Evolutionary conservation across 1,284 basidiomycete genomes (phyloP), one percentile per base, ranked within the genome.

Genomic region (Malassezia globosa): DNA sequence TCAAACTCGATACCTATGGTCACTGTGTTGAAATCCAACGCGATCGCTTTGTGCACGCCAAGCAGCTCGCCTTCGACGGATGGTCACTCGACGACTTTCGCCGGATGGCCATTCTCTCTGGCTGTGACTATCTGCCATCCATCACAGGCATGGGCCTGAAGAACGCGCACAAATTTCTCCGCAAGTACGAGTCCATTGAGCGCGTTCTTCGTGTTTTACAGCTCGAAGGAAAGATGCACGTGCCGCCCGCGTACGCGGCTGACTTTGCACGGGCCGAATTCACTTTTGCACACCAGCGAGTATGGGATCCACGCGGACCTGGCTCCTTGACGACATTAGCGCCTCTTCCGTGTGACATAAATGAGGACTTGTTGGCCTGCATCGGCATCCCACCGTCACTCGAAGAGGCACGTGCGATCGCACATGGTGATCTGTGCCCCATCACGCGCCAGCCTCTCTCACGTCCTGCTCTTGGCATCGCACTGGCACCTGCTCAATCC

Each of bases 71-170:
- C 10, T 80, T 97, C 53, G 74, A 81, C 33, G 85, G 86, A 14
- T 97, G 92, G 90, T 81, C 84, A 8, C 83, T 89, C 62, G 75
- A 77, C 5, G 84, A 94, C 71, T 95, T 97, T 69, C 80, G 94
- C 21, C 78, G 84, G 29, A 95, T 95, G 88, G 85, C 90, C 19
- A 96, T 99, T 69, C 78, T 99, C 34, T 87, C 86, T 48, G 94
- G 94, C 2, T 97, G 94, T 71, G 94, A 99, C 72, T 99, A 99
- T 72, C 79, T 70, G 26, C 61, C 60, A 5, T 75, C 62, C 57
- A 73, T 60, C 60, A 62, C 55, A 5, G 73, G 74, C 1, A 62
- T 76, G 54, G 75, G 75, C 7, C 59, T 76, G 33, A 96, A 95
- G 77, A 96, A 86, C n/a, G 90, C 94, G 0, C 85, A 85, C 73